Percentiles rank a stretch among this genome's conserved stretches.
These are phyloP conservation scores for Scleroderma citrinum DNA, from an alignment of 768 basidiomycete genomes.

Conservation along the genomic window DNA sequence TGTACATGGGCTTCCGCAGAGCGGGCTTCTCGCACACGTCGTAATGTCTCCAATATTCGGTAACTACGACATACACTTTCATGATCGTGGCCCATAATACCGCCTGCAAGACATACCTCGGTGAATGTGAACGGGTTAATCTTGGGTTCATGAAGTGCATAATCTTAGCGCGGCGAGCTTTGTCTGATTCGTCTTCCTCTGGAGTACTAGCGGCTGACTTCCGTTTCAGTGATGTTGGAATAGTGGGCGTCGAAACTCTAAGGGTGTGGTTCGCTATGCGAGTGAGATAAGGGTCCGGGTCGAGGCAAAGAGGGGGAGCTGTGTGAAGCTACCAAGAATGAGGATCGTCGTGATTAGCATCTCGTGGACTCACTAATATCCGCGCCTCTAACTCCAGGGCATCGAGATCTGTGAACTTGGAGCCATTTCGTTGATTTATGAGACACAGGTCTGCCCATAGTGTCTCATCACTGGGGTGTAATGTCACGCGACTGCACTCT, in stretches of 20 bases:
- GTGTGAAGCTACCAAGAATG: conserved; percentile 54
- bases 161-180: conserved; percentile 65
- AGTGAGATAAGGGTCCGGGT: conserved; percentile 71
- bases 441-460: conserved; percentile 75
- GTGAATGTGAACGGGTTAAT: conserved; percentile 38
- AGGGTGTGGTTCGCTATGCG: conserved; percentile 72
- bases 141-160: conserved; percentile 74
- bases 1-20: conserved; percentile 18
- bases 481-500: conserved; percentile 62
- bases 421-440: conserved; percentile 51
- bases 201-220: conserved; percentile 66
- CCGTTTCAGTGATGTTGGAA: conserved; percentile 68
- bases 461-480: conserved; percentile 73
- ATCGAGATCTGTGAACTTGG: conserved; percentile 65
- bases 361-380: conserved; percentile 47
- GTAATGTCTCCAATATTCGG: conserved; percentile 49
- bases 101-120: conserved; percentile 38
- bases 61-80: conserved; percentile 36
- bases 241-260: conserved; percentile 66
- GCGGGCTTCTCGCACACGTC: conserved; percentile 24
- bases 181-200: conserved; percentile 74
- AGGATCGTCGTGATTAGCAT: not conserved
- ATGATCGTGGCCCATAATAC: not conserved
- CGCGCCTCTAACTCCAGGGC: conserved; percentile 70
- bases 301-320: conserved; percentile 68